Evolutionary conservation across 2,329 filamentous ascomycete species (phyloP).

Genomic region (Aspergillus thermomutatus): DNA sequence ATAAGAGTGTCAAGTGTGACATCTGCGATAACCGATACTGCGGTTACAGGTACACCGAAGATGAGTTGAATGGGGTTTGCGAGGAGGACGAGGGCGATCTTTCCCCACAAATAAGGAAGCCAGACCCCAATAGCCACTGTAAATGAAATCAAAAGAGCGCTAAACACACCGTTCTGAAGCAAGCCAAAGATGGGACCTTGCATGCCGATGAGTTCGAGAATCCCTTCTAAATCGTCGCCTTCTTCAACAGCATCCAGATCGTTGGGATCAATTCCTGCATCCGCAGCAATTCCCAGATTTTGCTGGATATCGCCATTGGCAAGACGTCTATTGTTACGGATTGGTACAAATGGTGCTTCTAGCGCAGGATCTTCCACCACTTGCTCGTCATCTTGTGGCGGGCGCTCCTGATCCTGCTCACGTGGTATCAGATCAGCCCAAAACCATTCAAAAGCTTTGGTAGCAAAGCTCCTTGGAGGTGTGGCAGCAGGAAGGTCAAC

Average conservation of each 20-base stretch:
- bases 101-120: constrained; percentile 87
- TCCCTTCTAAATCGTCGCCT: constrained; percentile 90
- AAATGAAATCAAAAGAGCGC: constrained; percentile 80
- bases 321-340: constrained; percentile 44
- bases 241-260: constrained; percentile 60
- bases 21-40: constrained; percentile 71
- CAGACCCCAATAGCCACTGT: constrained; percentile 85
- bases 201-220: constrained; percentile 95
- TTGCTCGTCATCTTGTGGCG: constrained; percentile 55
- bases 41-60: constrained; percentile 66
- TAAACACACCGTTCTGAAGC: constrained; percentile 93
- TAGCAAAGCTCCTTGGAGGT: constrained; percentile 19
- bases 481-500: constrained; percentile 9
- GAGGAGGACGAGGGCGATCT: constrained; percentile 73
- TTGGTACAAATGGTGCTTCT: constrained; percentile 60
- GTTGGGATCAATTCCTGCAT: constrained; percentile 63
- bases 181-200: constrained; percentile 85
- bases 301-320: constrained; percentile 27
- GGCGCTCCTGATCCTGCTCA: constrained; percentile 36
- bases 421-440: constrained; percentile 41
- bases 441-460: constrained; percentile 41
- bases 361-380: constrained; percentile 57
- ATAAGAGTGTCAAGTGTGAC: constrained; percentile 72
- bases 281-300: constrained; percentile 36
- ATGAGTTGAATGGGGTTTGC: constrained; percentile 71